Conservation (phyloP, 2,329 filamentous ascomycete genomes). For the Trichocomaceae sp. region DNA sequence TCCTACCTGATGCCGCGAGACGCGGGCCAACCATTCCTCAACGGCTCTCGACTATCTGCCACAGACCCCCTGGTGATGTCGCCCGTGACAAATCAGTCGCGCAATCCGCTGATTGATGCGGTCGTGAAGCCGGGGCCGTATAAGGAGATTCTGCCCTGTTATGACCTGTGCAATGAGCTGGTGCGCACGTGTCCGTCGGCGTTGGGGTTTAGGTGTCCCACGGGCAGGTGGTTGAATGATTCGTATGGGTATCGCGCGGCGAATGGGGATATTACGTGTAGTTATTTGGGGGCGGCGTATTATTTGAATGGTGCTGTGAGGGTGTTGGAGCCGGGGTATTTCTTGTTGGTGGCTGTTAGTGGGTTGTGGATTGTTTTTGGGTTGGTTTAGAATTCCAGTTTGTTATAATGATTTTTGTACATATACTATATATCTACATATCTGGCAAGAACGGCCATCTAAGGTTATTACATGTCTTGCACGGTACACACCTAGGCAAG, state of each 20-base stretch:
- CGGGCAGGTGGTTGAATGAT: constrained; percentile 40
- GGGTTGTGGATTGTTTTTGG: constrained; percentile 8
- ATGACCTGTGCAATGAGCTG: constrained; percentile 78
- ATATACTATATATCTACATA: background rate
- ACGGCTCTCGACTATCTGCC: constrained; percentile 53
- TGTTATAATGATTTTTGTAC: background rate
- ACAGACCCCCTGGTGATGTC: constrained; percentile 26
- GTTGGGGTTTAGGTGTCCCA: constrained; percentile 70
- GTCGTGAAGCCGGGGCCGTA: constrained; percentile 77
- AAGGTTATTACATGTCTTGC: no score
- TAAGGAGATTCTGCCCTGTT: constrained; percentile 84
- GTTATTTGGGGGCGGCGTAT: constrained; percentile 56
- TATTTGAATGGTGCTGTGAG: constrained; percentile 31
- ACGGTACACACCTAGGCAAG: no score
- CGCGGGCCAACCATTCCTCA: constrained; percentile 61
- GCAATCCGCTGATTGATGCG: constrained; percentile 67
- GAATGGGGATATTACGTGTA: constrained; percentile 47
- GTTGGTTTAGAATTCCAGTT: background rate
- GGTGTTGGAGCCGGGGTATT: no score
- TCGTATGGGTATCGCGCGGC: constrained; percentile 45
- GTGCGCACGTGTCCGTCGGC: constrained; percentile 75
- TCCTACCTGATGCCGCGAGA: constrained; percentile 63
- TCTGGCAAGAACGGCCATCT: no score
- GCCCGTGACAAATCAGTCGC: constrained; percentile 50
- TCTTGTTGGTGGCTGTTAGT: constrained; percentile 1